A percentile compares a stretch with the other conserved stretches of the same genome.
Conservation (phyloP, 1,284 basidiomycete genomes). For the Stygiomarasmius scandens region DNA sequence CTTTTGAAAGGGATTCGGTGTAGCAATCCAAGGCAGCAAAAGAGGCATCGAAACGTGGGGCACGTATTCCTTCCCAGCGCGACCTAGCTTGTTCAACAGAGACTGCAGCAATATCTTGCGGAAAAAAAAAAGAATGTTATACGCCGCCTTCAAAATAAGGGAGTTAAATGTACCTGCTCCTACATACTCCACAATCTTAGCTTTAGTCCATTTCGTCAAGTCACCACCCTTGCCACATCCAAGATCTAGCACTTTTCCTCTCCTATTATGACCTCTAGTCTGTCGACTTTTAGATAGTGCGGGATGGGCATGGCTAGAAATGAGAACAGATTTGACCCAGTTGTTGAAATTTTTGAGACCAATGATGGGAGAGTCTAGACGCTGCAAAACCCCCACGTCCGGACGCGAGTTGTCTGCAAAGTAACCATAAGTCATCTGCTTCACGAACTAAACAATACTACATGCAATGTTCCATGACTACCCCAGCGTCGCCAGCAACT, state of each 20-base stretch:
- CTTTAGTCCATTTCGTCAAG: constrained; percentile 93
- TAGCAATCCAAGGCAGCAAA: constrained; percentile 94
- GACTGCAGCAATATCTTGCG: constrained; percentile 86
- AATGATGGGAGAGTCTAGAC: constrained; percentile 93
- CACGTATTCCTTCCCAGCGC: constrained; percentile 60
- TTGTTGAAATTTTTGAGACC: constrained; percentile 98
- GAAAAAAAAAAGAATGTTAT: constrained; percentile 4
- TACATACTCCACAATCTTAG: constrained; percentile 79
- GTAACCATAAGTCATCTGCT: constrained; percentile 4
- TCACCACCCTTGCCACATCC: constrained; percentile 99
- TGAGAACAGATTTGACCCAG: constrained; percentile 97
- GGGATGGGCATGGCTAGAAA: constrained; percentile 82
- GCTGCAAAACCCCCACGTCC: constrained; percentile 84
- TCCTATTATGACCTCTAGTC: constrained; percentile 28
- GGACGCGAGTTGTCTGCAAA: constrained; percentile 85
- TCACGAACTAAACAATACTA: constrained; percentile 20
- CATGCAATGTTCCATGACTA: constrained; percentile 76
- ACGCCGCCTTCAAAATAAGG: neutral
- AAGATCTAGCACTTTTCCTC: constrained; percentile 88
- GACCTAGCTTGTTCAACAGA: constrained; percentile 89
- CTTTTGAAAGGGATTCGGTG: constrained; percentile 67
- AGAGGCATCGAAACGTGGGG: constrained; percentile 66
- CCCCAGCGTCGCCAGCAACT: constrained; percentile 61
- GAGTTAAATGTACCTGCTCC: constrained; percentile 69
- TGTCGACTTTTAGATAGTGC: constrained; percentile 40